phyloP scores from a whole-genome alignment of 352 stramenopile species.

The Phytophthora boehmeriae region DNA sequence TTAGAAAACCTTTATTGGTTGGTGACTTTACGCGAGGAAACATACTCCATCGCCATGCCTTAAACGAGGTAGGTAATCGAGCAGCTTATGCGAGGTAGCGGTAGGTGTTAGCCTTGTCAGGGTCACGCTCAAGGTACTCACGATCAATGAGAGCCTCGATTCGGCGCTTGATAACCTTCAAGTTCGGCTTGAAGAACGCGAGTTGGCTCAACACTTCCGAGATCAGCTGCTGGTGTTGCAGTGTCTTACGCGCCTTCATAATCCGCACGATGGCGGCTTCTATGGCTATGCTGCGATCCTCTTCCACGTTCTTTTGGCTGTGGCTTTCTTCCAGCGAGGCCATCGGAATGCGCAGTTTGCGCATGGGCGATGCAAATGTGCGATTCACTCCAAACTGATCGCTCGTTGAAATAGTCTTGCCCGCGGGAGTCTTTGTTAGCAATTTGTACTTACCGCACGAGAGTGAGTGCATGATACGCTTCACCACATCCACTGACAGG shows the following conservation, averaged over 20 bases:
- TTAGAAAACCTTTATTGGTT: not conserved
- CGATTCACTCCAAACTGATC: slow-evolving; percentile 96
- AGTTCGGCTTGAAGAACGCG: slow-evolving; percentile 98
- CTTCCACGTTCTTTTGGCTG: slow-evolving; percentile 98
- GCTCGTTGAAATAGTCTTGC: slow-evolving; percentile 95
- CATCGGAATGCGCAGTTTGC: slow-evolving; percentile 99
- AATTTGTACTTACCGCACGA: slow-evolving; percentile 99
- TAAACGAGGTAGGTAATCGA: slow-evolving; percentile 12
- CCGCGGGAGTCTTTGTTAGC: slow-evolving; percentile 92
- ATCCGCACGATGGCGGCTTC: slow-evolving; percentile 99
- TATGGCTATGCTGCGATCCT: slow-evolving; percentile 97
- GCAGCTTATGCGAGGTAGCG: slow-evolving; percentile 92
- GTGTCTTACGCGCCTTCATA: slow-evolving; percentile 99
- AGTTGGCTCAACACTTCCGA: slow-evolving; percentile 98
- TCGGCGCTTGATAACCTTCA: slow-evolving; percentile 97
- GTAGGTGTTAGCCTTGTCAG: slow-evolving; percentile 96
- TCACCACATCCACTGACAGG: slow-evolving; percentile 95
- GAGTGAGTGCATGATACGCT: slow-evolving; percentile 98
- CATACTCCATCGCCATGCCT: slow-evolving; percentile 10
- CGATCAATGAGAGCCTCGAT: slow-evolving; percentile 99
- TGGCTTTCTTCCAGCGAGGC: slow-evolving; percentile 97
- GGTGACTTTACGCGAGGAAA: not conserved
- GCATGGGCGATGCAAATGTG: slow-evolving; percentile 95
- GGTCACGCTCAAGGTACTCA: slow-evolving; percentile 97
- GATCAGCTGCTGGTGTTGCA: slow-evolving; percentile 98